phyloP scores from a whole-genome alignment of 768 basidiomycete species.

The Calocybe indica region DNA sequence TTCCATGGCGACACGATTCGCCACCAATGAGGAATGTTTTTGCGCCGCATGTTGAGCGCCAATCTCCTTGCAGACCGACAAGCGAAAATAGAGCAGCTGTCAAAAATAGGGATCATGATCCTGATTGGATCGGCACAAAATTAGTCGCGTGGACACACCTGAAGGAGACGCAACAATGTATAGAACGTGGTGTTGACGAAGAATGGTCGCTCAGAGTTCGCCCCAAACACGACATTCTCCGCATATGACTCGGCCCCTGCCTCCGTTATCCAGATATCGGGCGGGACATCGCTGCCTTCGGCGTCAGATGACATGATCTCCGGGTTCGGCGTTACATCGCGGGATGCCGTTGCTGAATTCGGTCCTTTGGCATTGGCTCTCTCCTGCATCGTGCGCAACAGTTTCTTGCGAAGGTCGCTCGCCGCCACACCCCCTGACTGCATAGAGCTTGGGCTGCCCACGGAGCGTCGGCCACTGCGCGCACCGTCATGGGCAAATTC shows the following conservation, averaged over 20 bases:
- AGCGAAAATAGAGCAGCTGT: conserved; percentile 84
- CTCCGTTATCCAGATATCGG: conserved; percentile 62
- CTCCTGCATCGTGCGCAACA: conserved; percentile 72
- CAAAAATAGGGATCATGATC: conserved; percentile 7
- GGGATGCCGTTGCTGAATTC: conserved; percentile 24
- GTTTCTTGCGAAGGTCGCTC: conserved; percentile 71
- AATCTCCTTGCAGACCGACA: conserved; percentile 80
- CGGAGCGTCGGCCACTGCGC: conserved; percentile 42
- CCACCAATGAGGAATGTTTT: conserved; percentile 58
- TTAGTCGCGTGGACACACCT: conserved; percentile 40
- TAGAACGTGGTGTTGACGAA: conserved; percentile 94
- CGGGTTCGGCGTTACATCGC: conserved; percentile 32
- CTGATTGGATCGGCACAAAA: conserved; percentile 10
- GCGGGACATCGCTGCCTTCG: conserved; percentile 17
- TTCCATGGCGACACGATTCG: conserved; percentile 78
- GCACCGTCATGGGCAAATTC: conserved; percentile 23
- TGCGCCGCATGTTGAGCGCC: conserved; percentile 64
- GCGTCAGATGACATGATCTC: conserved; percentile 19
- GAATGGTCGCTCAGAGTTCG: conserved; percentile 52
- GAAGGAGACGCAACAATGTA: conserved; percentile 79
- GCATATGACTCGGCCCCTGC: conserved; percentile 21
- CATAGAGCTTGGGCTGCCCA: conserved; percentile 30
- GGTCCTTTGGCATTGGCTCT: conserved; percentile 33
- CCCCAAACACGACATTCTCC: conserved; percentile 14
- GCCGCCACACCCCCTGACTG: conserved; percentile 45